Evolutionary conservation across 345 rosid species (phyloP).

Genomic region (Luvunga scandens): DNA sequence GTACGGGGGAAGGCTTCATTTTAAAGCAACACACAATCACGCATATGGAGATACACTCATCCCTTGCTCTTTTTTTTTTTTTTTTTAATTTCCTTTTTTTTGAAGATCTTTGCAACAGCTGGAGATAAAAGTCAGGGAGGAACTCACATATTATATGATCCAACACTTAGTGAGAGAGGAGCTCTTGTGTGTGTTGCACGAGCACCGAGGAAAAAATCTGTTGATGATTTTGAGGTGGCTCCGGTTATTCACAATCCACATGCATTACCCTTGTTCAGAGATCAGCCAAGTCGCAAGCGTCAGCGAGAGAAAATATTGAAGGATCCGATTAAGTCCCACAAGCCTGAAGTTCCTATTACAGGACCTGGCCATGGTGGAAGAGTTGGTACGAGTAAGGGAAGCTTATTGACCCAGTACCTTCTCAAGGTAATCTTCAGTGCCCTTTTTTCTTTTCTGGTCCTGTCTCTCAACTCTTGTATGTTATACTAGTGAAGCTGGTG

Average conservation of each 20-base stretch:
- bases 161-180: constrained; percentile 82
- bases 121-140: constrained; percentile 95
- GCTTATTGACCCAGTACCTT: constrained; percentile 93
- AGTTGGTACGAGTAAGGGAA: constrained; percentile 81
- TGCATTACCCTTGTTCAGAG: constrained; percentile 93
- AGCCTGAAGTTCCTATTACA: constrained; percentile 86
- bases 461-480: background rate
- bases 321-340: constrained; percentile 89
- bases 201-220: constrained; percentile 91
- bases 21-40: background rate
- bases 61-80: constrained; percentile 2
- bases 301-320: constrained; percentile 85
- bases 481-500: background rate
- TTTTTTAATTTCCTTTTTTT: constrained; percentile 18
- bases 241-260: constrained; percentile 97
- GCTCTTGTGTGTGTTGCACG: constrained; percentile 96
- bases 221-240: constrained; percentile 84
- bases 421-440: constrained; percentile 54
- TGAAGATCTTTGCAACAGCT: constrained; percentile 75
- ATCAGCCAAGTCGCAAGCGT: constrained; percentile 96
- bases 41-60: constrained; percentile 2
- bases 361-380: constrained; percentile 99
- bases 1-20: background rate
- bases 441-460: background rate
- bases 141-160: constrained; percentile 83